phyloP scores from a whole-genome alignment of 352 stramenopile species.

The Phytophthora sansomeana region DNA sequence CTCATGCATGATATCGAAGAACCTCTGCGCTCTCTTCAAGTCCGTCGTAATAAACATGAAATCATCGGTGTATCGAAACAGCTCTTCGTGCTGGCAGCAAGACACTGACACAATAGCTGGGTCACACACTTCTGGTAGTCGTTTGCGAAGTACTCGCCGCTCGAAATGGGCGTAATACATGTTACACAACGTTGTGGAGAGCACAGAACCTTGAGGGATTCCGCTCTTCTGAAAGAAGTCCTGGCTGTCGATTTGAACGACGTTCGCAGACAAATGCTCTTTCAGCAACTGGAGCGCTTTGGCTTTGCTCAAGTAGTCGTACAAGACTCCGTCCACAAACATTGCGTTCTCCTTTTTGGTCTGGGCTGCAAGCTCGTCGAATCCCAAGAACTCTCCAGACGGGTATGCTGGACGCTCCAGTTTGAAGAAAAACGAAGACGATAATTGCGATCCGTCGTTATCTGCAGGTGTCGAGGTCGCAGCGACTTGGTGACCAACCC shows the following conservation, averaged over 20 bases:
- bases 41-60: constrained; percentile 78
- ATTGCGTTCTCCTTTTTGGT: constrained; percentile 56
- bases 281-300: constrained; percentile 64
- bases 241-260: constrained; percentile 58
- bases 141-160: constrained; percentile 58
- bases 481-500: constrained; percentile 62
- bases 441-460: constrained; percentile 3
- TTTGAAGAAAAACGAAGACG: constrained; percentile 59
- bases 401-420: constrained; percentile 62
- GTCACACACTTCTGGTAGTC: constrained; percentile 37
- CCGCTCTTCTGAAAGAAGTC: constrained; percentile 68
- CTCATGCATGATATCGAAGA: constrained; percentile 68
- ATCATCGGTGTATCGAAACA: constrained; percentile 84
- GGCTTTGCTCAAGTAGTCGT: constrained; percentile 68
- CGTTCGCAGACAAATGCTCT: constrained; percentile 70
- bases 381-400: constrained; percentile 60
- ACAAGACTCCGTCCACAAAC: constrained; percentile 80
- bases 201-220: constrained; percentile 84
- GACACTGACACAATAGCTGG: constrained; percentile 14
- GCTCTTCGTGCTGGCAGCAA: constrained; percentile 59
- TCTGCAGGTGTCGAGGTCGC: constrained; percentile 19
- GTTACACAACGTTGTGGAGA: constrained; percentile 85
- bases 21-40: constrained; percentile 51
- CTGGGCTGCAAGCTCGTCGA: constrained; percentile 56
- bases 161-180: constrained; percentile 87